Base-by-base conservation (phyloP, 257 asterid genomes). In the Solanum ossicruentum region DNA sequence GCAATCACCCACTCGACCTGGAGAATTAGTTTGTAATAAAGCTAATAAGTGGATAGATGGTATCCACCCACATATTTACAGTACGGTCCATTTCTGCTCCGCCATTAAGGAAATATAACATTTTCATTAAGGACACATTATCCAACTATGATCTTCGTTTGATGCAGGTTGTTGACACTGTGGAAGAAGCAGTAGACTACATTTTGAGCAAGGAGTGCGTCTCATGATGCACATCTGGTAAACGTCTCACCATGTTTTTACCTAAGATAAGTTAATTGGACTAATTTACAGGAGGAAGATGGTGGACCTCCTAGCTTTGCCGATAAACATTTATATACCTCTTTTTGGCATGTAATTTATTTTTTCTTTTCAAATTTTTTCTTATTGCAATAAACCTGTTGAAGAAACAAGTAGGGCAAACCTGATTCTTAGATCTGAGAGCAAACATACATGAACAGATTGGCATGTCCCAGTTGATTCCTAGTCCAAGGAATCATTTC, bases 181-280 rank as follows among this genome's bases (percentile, higher is more conserved):
- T 94, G 84, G 98, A 94, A 83, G 95, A 95, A 85, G 99, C 99
- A 39, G 91, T 95, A 58, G 97, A 94, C 86, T 94, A 86, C 89
- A 93, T 95, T 83, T 88, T 95, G 93, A 92, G 84, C 82, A 92
- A 86, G 90, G 99, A 90, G 91, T 81, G 61, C 80, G 12, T 80
- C 72, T 85, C 88, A 87, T 84, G 83, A 84, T 72, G 82, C 83
- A 83, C 85, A 21, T 85, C 7, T 26, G 65, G 83, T 52, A 78
- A 52, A 78, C 17, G 2, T 28, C 7, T 52, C 26, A 17, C 65
- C 83, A 17, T 54, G 28, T 17, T 78, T 52, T 55, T 52, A 78
- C 83, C 28, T 28, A 5, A 52, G 16, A 78, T 28, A 17, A 16
- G 18, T 78, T 78, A 52, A 6, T 51, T 0, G 11, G 83, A 54